These are phyloP conservation scores for Sambucus nigra DNA, from an alignment of 129 eudicot genomes.

Conservation along the genomic window DNA sequence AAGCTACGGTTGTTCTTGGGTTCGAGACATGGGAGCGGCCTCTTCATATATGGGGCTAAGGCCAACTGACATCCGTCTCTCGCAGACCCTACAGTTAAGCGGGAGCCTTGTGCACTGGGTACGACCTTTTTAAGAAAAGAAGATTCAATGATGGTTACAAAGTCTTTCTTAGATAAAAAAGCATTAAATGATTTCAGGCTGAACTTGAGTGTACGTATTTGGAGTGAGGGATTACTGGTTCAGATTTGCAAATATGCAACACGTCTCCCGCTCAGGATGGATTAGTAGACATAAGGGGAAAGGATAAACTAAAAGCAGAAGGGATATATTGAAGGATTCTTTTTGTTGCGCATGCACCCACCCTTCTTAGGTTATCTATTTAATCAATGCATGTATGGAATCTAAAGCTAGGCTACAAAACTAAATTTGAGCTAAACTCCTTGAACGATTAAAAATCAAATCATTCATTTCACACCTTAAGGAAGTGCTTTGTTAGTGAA, in stretches of 20 bases:
- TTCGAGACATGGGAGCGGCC: no score
- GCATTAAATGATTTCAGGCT: neutral
- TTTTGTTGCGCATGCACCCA: neutral
- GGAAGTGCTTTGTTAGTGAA: no score
- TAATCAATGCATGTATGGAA: no score
- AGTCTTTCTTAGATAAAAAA: neutral
- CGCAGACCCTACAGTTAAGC: no score
- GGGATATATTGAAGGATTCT: neutral
- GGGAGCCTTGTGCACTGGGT: no score
- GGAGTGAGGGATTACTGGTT: neutral
- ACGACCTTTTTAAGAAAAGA: no score
- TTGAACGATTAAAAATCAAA: no score
- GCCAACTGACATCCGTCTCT: no score
- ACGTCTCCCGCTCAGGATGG: neutral
- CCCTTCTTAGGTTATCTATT: neutral
- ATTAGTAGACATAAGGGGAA: neutral
- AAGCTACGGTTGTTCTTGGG: no score
- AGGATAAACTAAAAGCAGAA: neutral
- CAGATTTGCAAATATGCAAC: neutral
- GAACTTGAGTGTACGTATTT: neutral
- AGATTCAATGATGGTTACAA: neutral
- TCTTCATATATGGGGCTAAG: no score
- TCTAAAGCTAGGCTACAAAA: neutral
- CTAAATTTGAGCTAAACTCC: no score
- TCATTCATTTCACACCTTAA: no score